A percentile compares a stretch with the other conserved stretches of the same genome.
Conservation (phyloP, 305 asterid species). For the Solanum hybrid region DNA sequence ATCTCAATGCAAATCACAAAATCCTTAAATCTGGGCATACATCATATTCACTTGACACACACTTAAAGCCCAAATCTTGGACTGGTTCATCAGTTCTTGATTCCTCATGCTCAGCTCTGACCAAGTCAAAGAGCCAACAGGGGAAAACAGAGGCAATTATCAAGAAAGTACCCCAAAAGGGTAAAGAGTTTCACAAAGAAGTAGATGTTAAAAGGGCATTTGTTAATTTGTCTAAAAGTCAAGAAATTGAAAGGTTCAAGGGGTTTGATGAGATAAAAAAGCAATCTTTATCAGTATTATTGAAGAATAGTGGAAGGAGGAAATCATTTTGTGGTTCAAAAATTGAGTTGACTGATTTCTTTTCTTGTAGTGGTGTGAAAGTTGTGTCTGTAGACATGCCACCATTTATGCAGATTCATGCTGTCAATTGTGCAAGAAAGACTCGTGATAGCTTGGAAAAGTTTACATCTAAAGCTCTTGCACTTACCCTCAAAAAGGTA, state of each 20-base stretch:
- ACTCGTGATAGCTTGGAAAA: conserved; percentile 82
- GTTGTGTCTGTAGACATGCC: conserved; percentile 92
- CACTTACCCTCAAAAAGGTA: conserved; percentile 81
- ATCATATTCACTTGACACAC: conserved; percentile 25
- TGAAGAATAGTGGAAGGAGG: conserved; percentile 19
- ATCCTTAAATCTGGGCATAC: conserved; percentile 18
- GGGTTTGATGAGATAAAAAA: not conserved
- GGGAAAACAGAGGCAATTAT: conserved; percentile 8
- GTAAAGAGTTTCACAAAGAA: not conserved
- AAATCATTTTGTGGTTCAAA: conserved; percentile 65
- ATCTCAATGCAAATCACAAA: conserved; percentile 40
- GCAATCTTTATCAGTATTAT: not conserved
- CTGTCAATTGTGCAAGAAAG: conserved; percentile 79
- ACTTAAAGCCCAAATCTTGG: conserved; percentile 6
- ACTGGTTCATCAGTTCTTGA: conserved; percentile 5
- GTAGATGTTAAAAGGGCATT: not conserved
- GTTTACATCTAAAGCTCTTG: conserved; percentile 87
- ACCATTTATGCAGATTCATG: conserved; percentile 89
- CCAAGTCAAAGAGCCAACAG: conserved; percentile 57
- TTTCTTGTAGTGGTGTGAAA: conserved; percentile 54
- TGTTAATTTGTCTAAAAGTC: not conserved
- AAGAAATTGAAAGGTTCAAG: not conserved
- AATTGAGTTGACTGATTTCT: conserved; percentile 54
- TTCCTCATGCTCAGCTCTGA: conserved; percentile 41
- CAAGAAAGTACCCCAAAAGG: not conserved